phyloP scores from a whole-genome alignment of 257 asterid genomes.

The Fraxinus excelsior region DNA sequence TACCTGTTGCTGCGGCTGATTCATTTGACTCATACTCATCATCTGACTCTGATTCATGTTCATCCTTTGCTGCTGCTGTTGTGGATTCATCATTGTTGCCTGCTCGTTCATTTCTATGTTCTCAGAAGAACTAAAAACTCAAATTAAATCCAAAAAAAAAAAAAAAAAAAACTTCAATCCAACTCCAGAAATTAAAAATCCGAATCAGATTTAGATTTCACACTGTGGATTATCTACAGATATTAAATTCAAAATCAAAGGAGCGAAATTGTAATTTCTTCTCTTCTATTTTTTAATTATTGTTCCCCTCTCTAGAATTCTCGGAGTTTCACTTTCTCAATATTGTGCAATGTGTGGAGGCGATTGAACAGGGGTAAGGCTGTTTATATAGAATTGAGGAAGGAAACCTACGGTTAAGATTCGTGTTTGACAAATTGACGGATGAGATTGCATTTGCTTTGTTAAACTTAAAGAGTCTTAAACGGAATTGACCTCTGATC shows the following conservation, averaged over 20 bases:
- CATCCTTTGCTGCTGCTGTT: slow-evolving; percentile 36
- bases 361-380: background rate
- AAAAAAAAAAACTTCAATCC: background rate
- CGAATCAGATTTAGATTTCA: slow-evolving; percentile 3
- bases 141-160: background rate
- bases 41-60: slow-evolving; percentile 40
- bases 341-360: background rate
- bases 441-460: slow-evolving; percentile 28
- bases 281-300: background rate
- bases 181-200: slow-evolving; percentile 7
- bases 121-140: slow-evolving; percentile 7
- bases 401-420: slow-evolving; percentile 25
- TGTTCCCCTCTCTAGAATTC: slow-evolving; percentile 11
- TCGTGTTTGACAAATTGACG: slow-evolving; percentile 9
- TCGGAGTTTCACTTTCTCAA: background rate
- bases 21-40: slow-evolving; percentile 39
- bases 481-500: background rate
- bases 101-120: slow-evolving; percentile 54
- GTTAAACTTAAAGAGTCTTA: background rate
- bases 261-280: background rate
- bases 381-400: background rate
- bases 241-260: background rate
- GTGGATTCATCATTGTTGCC: slow-evolving; percentile 52
- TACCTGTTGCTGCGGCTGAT: slow-evolving; percentile 57
- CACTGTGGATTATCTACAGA: background rate